phyloP scores from a whole-genome alignment of 129 eudicot species.

The Kitagawia praeruptora region DNA sequence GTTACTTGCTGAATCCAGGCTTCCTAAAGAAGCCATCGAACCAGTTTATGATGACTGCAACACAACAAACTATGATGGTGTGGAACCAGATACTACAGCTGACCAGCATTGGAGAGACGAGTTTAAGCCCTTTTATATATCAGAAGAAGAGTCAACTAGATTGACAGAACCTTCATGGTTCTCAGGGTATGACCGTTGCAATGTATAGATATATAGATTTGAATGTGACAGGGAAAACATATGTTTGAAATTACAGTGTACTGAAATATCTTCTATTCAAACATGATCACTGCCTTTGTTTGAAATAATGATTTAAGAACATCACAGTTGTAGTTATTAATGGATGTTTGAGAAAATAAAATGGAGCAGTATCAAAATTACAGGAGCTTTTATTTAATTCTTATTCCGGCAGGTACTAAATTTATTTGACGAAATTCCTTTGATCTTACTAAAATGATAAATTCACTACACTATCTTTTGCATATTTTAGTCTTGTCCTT shows the following conservation, averaged over 20 bases:
- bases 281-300: neutral
- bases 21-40: slow-evolving; percentile 27
- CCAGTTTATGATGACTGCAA: slow-evolving; percentile 30
- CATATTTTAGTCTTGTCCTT: neutral
- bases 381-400: neutral
- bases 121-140: slow-evolving; percentile 33
- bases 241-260: neutral
- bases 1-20: slow-evolving; percentile 30
- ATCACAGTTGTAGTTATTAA: neutral
- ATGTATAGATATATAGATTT: slow-evolving; percentile 30
- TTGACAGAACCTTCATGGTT: slow-evolving; percentile 78
- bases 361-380: neutral
- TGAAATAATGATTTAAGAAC: slow-evolving; percentile 2
- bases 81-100: slow-evolving; percentile 3
- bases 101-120: slow-evolving; percentile 35
- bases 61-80: slow-evolving; percentile 30
- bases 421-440: neutral
- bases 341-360: neutral
- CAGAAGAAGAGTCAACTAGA: slow-evolving; percentile 40
- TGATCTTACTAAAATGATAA: neutral
- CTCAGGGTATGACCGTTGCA: slow-evolving; percentile 86
- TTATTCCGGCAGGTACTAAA: neutral
- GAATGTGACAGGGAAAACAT: neutral
- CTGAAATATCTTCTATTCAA: neutral
- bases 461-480: neutral